These are phyloP conservation scores for Botryosphaeria dothidea DNA, from an alignment of 2,329 filamentous ascomycete species.

Conservation along the genomic window DNA sequence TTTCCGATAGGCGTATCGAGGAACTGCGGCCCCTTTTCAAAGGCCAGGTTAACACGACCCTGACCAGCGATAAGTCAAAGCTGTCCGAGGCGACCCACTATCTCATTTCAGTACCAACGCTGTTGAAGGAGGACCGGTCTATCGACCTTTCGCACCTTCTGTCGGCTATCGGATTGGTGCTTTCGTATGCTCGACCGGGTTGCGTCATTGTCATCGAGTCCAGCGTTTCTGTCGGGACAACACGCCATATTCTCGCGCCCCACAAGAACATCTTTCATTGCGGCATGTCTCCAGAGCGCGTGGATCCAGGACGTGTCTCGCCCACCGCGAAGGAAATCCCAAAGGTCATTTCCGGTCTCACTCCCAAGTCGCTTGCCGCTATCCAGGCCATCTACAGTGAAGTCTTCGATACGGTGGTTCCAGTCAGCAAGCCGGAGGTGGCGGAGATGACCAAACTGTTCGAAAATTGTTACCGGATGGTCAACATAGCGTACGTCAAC, in stretches of 20 bases:
- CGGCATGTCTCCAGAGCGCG: conserved; percentile 31
- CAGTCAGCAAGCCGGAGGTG: conserved; percentile 55
- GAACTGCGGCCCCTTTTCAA: conserved; percentile 24
- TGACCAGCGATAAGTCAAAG: conserved; percentile 37
- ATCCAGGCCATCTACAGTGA: conserved; percentile 49
- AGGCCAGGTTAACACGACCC: background rate
- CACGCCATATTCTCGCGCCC: conserved; percentile 45
- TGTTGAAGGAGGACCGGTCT: conserved; percentile 48
- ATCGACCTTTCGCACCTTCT: conserved; percentile 52
- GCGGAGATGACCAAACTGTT: conserved; percentile 62
- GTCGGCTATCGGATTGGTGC: conserved; percentile 47
- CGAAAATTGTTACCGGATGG: conserved; percentile 60
- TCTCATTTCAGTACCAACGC: conserved; percentile 56
- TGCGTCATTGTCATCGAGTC: conserved; percentile 55
- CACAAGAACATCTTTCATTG: conserved; percentile 6
- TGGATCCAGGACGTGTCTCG: conserved; percentile 52
- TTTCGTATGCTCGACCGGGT: conserved; percentile 44
- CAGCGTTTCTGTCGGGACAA: conserved; percentile 58
- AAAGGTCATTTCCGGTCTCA: conserved; percentile 56
- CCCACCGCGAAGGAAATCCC: conserved; percentile 47
- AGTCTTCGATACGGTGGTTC: conserved; percentile 52
- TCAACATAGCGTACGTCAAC: conserved; percentile 57
- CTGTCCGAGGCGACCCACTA: conserved; percentile 53
- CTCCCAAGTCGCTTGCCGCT: conserved; percentile 46
- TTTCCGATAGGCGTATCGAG: conserved; percentile 17